Base-by-base conservation (phyloP, 139 green algal genomes). In the Tetradesmus obliquus region DNA sequence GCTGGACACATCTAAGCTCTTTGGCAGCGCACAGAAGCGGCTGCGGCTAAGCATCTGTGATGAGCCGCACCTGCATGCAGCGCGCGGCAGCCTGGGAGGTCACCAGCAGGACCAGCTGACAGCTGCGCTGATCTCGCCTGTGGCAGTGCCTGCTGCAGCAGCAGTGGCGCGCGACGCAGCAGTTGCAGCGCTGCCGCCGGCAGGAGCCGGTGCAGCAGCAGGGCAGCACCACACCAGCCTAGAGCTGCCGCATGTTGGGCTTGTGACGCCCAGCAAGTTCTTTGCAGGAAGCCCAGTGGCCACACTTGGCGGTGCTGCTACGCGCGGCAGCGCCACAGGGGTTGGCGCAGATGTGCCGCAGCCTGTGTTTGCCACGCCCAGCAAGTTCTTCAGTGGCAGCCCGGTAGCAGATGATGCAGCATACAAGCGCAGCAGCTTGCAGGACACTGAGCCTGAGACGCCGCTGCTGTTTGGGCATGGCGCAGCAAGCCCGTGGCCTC, bases 301-400 rank as follows among this genome's bases (percentile, higher is more conserved):
- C 24, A 76, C 66, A 76, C 10, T 76, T 6, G 66, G 66, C 2
- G 66, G 66, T 24, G 66, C 66, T 76, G 76, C n/a, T 12, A 53
- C 76, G 54, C 24, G 76, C 3, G 76, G 76, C 76, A 53, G 24
- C 24, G 76, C 76, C n/a, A 82, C 76, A 82, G 76, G 24, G 5
- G n/a, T 53, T 15, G 76, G 24, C 1, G 24, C 76, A 53, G 76
- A 82, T 6, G 76, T 76, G 5, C 66, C 66, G 76, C 76, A 53
- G 76, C 76, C 24, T 51, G 24, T 82, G 76, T 53, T 82, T 53
- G 76, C 76, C 19, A 90, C 86, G 15, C 86, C 86, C 86, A 90
- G 86, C 86, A 90, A 90, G 86, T 90, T 90, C 86, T 84, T 90
- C 86, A 90, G 55, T n/a, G 76, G 86, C 71, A 90, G 86, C n/a